A percentile compares a stretch with the other conserved stretches of the same genome.
These are phyloP conservation scores for Forsythia suspensa DNA, from an alignment of 257 asterid species.

Conservation along the genomic window DNA sequence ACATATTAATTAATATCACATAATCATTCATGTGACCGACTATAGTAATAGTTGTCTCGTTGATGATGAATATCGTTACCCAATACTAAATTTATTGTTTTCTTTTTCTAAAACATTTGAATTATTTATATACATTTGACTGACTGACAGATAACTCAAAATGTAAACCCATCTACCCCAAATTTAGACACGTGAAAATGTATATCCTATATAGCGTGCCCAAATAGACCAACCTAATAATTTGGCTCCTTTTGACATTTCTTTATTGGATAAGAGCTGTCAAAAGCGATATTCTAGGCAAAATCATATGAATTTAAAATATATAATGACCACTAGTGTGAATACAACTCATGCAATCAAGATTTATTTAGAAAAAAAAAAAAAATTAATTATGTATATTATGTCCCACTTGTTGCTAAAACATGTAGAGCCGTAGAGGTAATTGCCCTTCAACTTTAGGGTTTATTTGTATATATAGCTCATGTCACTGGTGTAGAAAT, in stretches of 20 bases:
- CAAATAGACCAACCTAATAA: not conserved
- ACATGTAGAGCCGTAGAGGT: not conserved
- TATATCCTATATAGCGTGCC: not conserved
- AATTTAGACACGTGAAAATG: not conserved
- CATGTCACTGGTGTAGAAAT: not conserved
- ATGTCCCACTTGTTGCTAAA: not conserved
- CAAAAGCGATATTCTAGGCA: not conserved
- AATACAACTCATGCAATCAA: conserved; percentile 19
- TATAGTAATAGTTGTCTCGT: too few relatives aligned
- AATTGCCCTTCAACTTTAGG: not conserved
- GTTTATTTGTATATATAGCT: not conserved
- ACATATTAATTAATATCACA: too few relatives aligned
- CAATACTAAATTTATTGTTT: too few relatives aligned
- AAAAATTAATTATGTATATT: not conserved
- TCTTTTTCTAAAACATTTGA: too few relatives aligned
- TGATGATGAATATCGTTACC: too few relatives aligned
- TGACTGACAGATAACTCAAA: too few relatives aligned
- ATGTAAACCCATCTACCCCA: too few relatives aligned
- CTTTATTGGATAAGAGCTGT: not conserved
- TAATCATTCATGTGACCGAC: too few relatives aligned
- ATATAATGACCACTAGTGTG: not conserved
- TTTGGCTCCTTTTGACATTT: too few relatives aligned
- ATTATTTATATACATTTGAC: too few relatives aligned
- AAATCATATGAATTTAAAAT: not conserved
- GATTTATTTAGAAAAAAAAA: not conserved